A percentile compares a stretch with the other conserved stretches of the same genome.
Conservation (phyloP, 805 yeast genomes). For the Starmera caribaea region DNA sequence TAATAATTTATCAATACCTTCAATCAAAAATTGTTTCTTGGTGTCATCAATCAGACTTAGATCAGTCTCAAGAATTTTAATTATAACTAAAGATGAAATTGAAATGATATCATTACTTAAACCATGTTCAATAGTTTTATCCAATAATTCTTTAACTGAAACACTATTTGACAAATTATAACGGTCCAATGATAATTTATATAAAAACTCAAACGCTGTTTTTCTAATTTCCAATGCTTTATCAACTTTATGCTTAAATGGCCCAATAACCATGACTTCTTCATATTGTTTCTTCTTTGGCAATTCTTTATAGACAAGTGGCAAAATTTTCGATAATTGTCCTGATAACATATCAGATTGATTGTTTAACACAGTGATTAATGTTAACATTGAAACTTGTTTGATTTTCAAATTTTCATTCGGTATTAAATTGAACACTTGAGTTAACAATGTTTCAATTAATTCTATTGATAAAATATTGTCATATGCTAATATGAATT, state of each 20-base stretch:
- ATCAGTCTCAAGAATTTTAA: conserved; percentile 17
- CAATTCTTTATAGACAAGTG: conserved; percentile 45
- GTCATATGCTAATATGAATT: conserved; percentile 26
- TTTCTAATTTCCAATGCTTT: conserved; percentile 68
- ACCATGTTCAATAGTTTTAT: conserved; percentile 27
- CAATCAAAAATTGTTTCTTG: conserved; percentile 9
- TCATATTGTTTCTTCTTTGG: conserved; percentile 45
- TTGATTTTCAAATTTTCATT: conserved; percentile 41
- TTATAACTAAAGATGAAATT: conserved; percentile 18
- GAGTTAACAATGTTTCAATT: conserved; percentile 14
- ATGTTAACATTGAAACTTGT: conserved; percentile 47
- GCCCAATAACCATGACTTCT: conserved; percentile 71
- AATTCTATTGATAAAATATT: conserved; percentile 13
- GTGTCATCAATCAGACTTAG: conserved; percentile 13
- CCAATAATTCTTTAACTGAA: conserved; percentile 24
- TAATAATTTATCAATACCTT: conserved; percentile 19
- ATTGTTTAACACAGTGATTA: conserved; percentile 51
- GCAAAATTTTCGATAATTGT: conserved; percentile 36
- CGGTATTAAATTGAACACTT: conserved; percentile 19
- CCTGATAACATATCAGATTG: conserved; percentile 38
- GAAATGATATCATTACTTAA: conserved; percentile 24
- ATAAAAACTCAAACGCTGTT: conserved; percentile 59
- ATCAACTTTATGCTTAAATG: conserved; percentile 75
- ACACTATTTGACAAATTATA: conserved; percentile 12
- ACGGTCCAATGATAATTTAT: conserved; percentile 32